These are phyloP conservation scores for Tolypocladium amazonense DNA, from an alignment of 2,329 filamentous ascomycete genomes.

Conservation along the genomic window DNA sequence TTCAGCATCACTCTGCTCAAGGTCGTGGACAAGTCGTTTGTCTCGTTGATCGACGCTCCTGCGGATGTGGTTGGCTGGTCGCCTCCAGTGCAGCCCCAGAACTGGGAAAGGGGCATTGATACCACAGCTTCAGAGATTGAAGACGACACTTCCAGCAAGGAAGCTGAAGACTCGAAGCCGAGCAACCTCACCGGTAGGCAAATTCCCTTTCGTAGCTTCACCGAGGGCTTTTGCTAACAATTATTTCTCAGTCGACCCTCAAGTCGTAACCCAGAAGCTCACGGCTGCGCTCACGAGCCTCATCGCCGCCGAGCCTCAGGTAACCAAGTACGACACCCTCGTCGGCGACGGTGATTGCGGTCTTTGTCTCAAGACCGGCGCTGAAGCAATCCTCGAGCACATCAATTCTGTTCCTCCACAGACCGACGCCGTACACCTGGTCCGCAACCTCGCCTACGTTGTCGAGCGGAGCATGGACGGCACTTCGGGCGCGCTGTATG, in stretches of 20 bases:
- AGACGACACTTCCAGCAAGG: neutral
- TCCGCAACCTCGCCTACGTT: slow-evolving; percentile 32
- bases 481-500: neutral
- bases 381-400: slow-evolving; percentile 32
- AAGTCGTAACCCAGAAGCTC: neutral
- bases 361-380: slow-evolving; percentile 15
- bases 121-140: neutral
- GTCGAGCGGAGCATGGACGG: slow-evolving; percentile 65
- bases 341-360: slow-evolving; percentile 15
- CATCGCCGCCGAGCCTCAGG: slow-evolving; percentile 19
- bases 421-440: neutral
- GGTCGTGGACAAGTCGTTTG: neutral
- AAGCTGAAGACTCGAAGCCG: neutral
- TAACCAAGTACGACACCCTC: slow-evolving; percentile 15
- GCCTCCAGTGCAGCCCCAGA: neutral
- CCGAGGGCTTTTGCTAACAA: neutral
- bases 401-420: neutral
- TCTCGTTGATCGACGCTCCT: neutral
- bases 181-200: slow-evolving; percentile 6
- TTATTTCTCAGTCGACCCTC: slow-evolving; percentile 3
- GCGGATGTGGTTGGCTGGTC: neutral
- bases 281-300: neutral
- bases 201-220: no score
- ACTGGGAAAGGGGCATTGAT: neutral
- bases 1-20: neutral